A percentile compares a stretch with the other conserved stretches of the same genome.
These are phyloP conservation scores for Hyparrhenia diplandra DNA, from an alignment of 176 grass and related monocot species.

Conservation along the genomic window DNA sequence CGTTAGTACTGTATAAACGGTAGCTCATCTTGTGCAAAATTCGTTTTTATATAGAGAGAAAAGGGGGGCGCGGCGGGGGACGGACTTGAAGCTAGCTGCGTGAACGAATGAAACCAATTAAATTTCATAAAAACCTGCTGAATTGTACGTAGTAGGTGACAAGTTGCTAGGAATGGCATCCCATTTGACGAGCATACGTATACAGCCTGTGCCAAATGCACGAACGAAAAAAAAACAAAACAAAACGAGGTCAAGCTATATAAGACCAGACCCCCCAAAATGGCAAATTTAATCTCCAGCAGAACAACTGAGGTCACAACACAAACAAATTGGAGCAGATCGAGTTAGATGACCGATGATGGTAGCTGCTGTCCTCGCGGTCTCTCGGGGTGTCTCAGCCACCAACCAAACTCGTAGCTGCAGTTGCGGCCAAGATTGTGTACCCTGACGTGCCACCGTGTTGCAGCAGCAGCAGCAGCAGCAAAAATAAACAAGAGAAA, in stretches of 20 bases:
- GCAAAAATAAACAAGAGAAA: no score
- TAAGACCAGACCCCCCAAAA: no score
- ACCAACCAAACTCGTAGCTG: neutral
- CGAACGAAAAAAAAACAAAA: neutral
- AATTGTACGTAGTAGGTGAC: neutral
- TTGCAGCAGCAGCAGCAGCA: no score
- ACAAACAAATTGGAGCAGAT: neutral
- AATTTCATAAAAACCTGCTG: no score
- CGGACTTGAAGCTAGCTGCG: no score
- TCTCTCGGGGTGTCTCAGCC: no score
- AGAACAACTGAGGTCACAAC: neutral
- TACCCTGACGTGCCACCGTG: neutral
- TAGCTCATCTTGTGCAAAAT: no score
- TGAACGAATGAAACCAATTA: no score
- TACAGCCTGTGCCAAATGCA: neutral
- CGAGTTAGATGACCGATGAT: neutral
- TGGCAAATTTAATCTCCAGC: neutral
- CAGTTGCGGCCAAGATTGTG: neutral
- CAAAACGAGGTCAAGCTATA: neutral
- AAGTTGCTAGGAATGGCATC: neutral
- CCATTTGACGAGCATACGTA: neutral
- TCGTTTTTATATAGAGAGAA: no score
- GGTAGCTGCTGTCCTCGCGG: no score
- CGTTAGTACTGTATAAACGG: no score
- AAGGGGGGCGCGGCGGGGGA: no score